These are phyloP conservation scores for Escovopsis sp. DNA, from an alignment of 2,329 filamentous ascomycete species.

Conservation along the genomic window DNA sequence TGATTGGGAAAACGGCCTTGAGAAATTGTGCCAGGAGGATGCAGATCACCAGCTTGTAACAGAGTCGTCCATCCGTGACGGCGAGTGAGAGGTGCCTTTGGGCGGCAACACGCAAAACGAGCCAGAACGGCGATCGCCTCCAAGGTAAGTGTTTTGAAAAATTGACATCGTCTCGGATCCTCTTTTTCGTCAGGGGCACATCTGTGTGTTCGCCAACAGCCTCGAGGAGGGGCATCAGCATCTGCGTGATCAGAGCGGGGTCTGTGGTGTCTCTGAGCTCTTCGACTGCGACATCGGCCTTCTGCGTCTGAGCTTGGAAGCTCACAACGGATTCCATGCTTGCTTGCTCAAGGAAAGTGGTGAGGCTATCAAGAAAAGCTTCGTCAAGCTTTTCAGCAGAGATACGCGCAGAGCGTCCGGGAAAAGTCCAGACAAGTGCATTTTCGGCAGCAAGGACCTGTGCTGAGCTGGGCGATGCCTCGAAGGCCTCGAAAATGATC, in stretches of 20 bases:
- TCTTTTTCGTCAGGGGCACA: slow-evolving; percentile 36
- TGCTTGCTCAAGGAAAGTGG: slow-evolving; percentile 40
- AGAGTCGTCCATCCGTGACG: slow-evolving; percentile 17
- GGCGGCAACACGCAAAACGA: slow-evolving; percentile 4
- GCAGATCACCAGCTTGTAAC: slow-evolving; percentile 5
- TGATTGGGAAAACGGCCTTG: slow-evolving; percentile 20
- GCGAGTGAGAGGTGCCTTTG: slow-evolving; percentile 2
- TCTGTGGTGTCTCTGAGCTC: slow-evolving; percentile 21
- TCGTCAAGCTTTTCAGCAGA: slow-evolving; percentile 16
- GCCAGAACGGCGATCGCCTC: slow-evolving; percentile 4
- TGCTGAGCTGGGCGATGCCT: slow-evolving; percentile 42
- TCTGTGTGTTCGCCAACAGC: slow-evolving; percentile 4
- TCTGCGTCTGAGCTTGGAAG: slow-evolving; percentile 36
- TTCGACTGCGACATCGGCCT: slow-evolving; percentile 39
- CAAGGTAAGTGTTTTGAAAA: not conserved
- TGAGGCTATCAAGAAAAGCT: slow-evolving; percentile 32
- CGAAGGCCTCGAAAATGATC: slow-evolving; percentile 40
- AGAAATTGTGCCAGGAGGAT: not conserved
- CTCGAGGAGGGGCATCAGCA: slow-evolving; percentile 4
- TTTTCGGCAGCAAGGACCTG: slow-evolving; percentile 35
- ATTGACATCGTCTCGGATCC: slow-evolving; percentile 37
- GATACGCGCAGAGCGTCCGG: slow-evolving; percentile 34
- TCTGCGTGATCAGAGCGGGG: slow-evolving; percentile 1
- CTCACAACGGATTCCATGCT: slow-evolving; percentile 35
- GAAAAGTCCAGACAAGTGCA: slow-evolving; percentile 46